A percentile compares a stretch with the other conserved stretches of the same genome.
Conservation (phyloP, 257 asterid genomes). For the Nemophila menziesii region DNA sequence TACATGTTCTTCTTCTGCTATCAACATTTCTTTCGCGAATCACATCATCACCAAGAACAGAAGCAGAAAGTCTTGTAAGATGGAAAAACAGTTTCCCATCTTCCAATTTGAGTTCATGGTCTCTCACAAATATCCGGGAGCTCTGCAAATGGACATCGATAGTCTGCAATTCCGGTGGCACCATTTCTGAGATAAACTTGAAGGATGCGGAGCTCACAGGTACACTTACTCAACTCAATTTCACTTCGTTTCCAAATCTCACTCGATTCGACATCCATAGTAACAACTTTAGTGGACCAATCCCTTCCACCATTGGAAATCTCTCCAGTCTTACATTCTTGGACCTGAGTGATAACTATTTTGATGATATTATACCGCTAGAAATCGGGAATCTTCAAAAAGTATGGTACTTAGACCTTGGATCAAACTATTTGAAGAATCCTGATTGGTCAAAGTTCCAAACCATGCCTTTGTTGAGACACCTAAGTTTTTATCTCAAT, state of each 20-base stretch:
- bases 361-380: conserved; percentile 33
- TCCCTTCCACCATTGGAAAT: conserved; percentile 50
- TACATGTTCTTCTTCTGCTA: conserved; percentile 16
- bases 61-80: conserved; percentile 44
- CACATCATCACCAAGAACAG: conserved; percentile 31
- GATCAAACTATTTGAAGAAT: conserved; percentile 42
- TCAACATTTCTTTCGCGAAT: conserved; percentile 18
- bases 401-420: conserved; percentile 45
- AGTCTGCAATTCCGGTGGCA: conserved; percentile 23
- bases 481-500: conserved; percentile 37
- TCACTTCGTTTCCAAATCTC: conserved; percentile 35
- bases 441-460: conserved; percentile 52
- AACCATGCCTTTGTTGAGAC: conserved; percentile 37
- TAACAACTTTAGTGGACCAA: conserved; percentile 43
- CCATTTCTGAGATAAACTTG: conserved; percentile 35
- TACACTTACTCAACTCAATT: conserved; percentile 29
- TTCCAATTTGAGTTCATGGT: conserved; percentile 33
- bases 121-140: conserved; percentile 27
- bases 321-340: conserved; percentile 32
- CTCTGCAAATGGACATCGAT: conserved; percentile 60
- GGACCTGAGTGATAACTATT: conserved; percentile 54
- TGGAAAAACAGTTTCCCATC: conserved; percentile 42
- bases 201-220: conserved; percentile 27
- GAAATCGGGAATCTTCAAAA: conserved; percentile 57
- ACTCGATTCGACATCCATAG: conserved; percentile 24